Evolutionary conservation across 225 moss, liverwort and hornwort species (phyloP), one percentile per base, ranked within the genome.

Genomic region (Pleurozium schreberi): DNA sequence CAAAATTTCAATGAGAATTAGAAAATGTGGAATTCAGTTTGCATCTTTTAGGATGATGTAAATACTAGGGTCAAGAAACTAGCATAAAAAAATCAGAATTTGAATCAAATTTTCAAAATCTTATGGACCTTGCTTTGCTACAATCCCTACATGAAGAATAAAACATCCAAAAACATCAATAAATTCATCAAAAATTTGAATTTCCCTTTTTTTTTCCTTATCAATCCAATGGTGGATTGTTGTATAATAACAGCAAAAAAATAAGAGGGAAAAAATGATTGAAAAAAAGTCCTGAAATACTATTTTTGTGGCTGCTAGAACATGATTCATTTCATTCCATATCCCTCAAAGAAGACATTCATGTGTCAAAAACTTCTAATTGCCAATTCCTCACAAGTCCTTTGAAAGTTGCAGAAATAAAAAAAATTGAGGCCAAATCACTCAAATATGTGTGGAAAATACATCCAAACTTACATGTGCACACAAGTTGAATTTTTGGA

Each of bases 401-500:
- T 74, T 74, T 3, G 0, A 31, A 47, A 49, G 6, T 33, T 49
- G 1, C 2, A 49, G 0, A 33, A 49, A 45, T 12, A 4, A 21
- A 75, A n/a, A 12, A 0, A 11, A 31, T 33, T 49, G 33, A 75
- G 5, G 20, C 5, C 47, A 26, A 49, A 49, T 31, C 42, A 19
- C 4, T 19, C 3, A 19, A 8, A 31, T 49, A 4, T 12, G 31
- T 5, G 30, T 74, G 7, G 31, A 74, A 11, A 11, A 31, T 31
- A 2, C 75, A 75, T 20, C 1, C 4, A 0, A 50, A 49, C 3
- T 75, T 0, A 5, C 8, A 33, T 8, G 8, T 12, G 12, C 3
- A 0, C 1, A 0, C 5, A 36, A 52, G 36, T 9, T 76, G 9
- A 9, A 53, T 53, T 77, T 21, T 52, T 0, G 0, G 2, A 23